These are phyloP conservation scores for Cercospora citrullina DNA, from an alignment of 2,329 filamentous ascomycete species.

Conservation along the genomic window DNA sequence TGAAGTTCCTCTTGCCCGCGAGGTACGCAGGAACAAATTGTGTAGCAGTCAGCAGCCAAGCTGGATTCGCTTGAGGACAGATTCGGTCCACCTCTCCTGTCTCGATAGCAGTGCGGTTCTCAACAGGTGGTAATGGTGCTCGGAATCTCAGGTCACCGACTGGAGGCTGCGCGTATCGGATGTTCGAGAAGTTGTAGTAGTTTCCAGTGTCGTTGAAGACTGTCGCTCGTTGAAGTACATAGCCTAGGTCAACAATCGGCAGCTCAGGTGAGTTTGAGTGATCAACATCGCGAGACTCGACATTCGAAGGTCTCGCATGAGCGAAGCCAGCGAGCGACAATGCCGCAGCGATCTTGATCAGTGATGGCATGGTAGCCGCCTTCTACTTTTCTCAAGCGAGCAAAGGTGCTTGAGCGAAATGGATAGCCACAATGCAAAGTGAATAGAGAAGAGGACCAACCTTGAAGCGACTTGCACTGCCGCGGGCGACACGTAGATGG, in stretches of 20 bases:
- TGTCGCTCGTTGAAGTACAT: conserved; percentile 53
- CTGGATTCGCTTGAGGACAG: conserved; percentile 48
- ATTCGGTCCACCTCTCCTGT: conserved; percentile 46
- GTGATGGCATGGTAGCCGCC: background rate
- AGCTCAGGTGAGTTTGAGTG: conserved; percentile 25
- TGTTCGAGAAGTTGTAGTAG: conserved; percentile 57
- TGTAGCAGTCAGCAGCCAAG: conserved; percentile 44
- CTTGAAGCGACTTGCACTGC: background rate
- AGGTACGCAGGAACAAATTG: conserved; percentile 39
- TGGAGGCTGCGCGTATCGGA: conserved; percentile 57
- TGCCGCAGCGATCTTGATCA: background rate
- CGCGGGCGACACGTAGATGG: background rate
- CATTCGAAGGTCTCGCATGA: background rate
- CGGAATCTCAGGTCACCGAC: conserved; percentile 54
- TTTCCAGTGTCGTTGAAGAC: conserved; percentile 41
- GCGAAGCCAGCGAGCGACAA: background rate
- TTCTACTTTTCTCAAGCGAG: background rate
- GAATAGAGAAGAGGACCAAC: background rate
- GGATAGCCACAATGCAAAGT: background rate
- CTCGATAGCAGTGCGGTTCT: conserved; percentile 48
- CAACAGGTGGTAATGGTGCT: conserved; percentile 43
- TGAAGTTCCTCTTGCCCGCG: conserved; percentile 19
- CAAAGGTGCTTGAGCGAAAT: background rate
- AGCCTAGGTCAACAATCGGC: conserved; percentile 55
- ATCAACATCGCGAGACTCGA: background rate